Evolutionary conservation across 768 basidiomycete genomes (phyloP), one percentile per base, ranked within the genome.

Genomic region (Suillus spraguei): DNA sequence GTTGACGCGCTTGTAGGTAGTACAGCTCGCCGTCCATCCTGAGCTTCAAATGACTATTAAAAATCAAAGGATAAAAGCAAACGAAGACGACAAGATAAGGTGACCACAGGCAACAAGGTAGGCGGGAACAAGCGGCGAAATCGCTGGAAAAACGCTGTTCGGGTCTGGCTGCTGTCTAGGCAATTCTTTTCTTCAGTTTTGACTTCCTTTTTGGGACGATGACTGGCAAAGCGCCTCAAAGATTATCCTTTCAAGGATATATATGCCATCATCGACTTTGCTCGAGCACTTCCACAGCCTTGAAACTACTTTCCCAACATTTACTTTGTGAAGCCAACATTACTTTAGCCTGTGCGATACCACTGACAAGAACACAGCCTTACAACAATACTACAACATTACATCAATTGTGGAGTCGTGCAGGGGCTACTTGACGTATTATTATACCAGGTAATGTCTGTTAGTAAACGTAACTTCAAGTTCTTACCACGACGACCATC

Each of bases 181-280:
- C 35, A 38, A 20, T 41, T 55, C 35, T 58, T 42, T 24, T 60
- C 44, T 56, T 4, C 13, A n/a, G 20, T 8, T 13, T 8, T 8
- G 7, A n/a, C 14, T 62, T 62, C 61, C 61, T 60, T 62, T 62
- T 62, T 60, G 17, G 28, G 61, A 58, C 38, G 22, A 49, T 49
- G 8, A 49, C 35, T 33, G n/a, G 20, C 35, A 32, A 20, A 52
- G 47, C 47, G 46, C 46, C 22, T 47, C 28, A 28, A 28, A 28
- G 46, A 47, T 47, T 22, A 5, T 17, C 17, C 41, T 20, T 44
- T 44, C 28, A 28, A 28, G 28, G 28, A 28, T 28, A 28, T 16
- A 1, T 42, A 42, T 44, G 20, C 20, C 22, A 22, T 47, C 46
- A 22, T 47, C 46, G 5, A 22, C 46, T 22, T 22, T 47, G 11